These are phyloP conservation scores for Scytalidium sp. DNA, from an alignment of 2,329 filamentous ascomycete species.

Conservation along the genomic window DNA sequence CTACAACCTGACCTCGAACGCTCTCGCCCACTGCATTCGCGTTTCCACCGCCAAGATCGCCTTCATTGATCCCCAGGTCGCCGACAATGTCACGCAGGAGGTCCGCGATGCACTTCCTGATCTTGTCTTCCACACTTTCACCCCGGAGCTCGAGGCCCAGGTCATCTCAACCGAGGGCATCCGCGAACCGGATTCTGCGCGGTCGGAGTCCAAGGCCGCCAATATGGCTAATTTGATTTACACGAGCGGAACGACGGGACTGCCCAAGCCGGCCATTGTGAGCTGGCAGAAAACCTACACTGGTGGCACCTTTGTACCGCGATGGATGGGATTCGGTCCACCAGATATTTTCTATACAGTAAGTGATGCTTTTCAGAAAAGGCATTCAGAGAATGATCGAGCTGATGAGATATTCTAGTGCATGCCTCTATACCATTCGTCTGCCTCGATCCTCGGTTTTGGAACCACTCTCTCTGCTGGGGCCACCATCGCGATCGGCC, in stretches of 20 bases:
- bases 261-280: conserved; percentile 77
- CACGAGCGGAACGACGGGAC: conserved; percentile 80
- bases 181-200: conserved; percentile 56
- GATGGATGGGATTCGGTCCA: conserved; percentile 55
- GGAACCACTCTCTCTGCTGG: conserved; percentile 56
- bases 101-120: conserved; percentile 46
- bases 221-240: conserved; percentile 75
- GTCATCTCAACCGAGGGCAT: conserved; percentile 48
- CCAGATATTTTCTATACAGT: conserved; percentile 75
- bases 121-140: conserved; percentile 61
- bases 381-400: no score
- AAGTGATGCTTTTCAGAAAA: conserved; percentile 24
- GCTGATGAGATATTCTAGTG: no score
- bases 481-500: conserved; percentile 67
- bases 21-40: conserved; percentile 71
- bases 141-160: conserved; percentile 52
- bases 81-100: conserved; percentile 54
- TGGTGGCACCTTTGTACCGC: conserved; percentile 48
- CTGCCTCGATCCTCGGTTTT: conserved; percentile 70
- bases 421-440: conserved; percentile 89
- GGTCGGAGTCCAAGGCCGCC: conserved; percentile 44
- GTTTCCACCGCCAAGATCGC: conserved; percentile 65
- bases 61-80: conserved; percentile 63
- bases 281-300: conserved; percentile 65
- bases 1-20: conserved; percentile 72